A percentile compares a stretch with the other conserved stretches of the same genome.
Evolutionary conservation across 345 rosid genomes (phyloP).

Genomic region (Heritiera littoralis): DNA sequence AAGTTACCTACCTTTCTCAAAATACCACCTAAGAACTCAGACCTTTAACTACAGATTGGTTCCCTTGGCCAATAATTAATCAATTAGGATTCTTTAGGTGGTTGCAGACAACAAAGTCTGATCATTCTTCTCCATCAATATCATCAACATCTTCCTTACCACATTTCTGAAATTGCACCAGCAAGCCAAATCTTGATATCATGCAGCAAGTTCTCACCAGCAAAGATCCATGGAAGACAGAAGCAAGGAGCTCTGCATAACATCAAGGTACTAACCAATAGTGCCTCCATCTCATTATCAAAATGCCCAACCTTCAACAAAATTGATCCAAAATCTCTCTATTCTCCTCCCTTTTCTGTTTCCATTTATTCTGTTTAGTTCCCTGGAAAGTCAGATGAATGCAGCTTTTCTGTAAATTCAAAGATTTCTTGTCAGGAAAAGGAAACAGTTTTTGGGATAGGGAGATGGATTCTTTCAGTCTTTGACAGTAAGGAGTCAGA

Average conservation of each 20-base stretch:
- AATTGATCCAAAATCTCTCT: background rate
- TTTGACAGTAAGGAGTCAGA: background rate
- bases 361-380: background rate
- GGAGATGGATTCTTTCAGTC: background rate
- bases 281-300: background rate
- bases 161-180: background rate
- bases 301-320: slow-evolving; percentile 4
- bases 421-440: background rate
- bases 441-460: background rate
- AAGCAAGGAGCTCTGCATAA: background rate
- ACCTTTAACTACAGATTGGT: background rate
- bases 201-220: background rate
- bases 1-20: background rate
- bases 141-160: background rate
- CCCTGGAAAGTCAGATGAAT: background rate
- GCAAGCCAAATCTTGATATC: background rate
- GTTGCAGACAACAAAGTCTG: background rate
- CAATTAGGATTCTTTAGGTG: background rate
- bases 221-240: background rate
- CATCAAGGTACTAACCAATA: background rate
- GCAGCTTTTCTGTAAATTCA: background rate
- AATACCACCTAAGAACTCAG: background rate
- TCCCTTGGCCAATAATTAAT: background rate
- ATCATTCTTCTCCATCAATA: background rate
- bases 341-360: background rate